Percentiles rank a stretch among this genome's conserved stretches.
Conservation (phyloP, 257 asterid species). For the Ophiorrhiza pumila region DNA sequence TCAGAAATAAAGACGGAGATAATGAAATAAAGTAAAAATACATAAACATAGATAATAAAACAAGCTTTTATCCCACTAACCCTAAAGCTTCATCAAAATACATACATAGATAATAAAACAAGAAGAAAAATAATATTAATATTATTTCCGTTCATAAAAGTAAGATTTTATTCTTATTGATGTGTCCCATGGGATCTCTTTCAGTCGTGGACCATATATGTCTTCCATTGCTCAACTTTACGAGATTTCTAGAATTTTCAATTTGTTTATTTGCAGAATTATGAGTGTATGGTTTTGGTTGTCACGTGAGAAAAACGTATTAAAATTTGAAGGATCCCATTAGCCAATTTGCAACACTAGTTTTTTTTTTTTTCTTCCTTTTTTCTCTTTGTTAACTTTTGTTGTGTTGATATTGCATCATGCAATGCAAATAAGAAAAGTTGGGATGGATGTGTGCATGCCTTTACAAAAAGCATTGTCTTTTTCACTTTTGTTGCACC, state of each 20-base stretch:
- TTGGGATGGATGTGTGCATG: background rate
- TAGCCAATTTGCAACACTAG: constrained; percentile 11
- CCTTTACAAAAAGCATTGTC: constrained; percentile 12
- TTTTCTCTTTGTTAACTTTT: background rate
- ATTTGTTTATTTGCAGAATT: background rate
- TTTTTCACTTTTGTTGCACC: constrained; percentile 8
- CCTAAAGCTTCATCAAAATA: too few species aligned
- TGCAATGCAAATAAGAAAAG: constrained; percentile 7
- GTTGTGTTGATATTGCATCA: background rate
- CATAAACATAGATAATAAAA: too few species aligned
- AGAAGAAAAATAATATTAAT: too few species aligned
- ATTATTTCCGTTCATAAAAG: constrained; percentile 12
- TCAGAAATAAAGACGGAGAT: too few species aligned
- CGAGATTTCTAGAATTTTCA: background rate
- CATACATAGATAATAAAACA: too few species aligned
- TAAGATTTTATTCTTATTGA: constrained; percentile 3
- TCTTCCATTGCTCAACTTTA: background rate
- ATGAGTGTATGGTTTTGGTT: constrained; percentile 1
- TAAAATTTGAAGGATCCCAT: background rate
- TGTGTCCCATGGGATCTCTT: constrained; percentile 1
- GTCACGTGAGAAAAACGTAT: constrained; percentile 5
- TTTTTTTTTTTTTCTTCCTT: background rate
- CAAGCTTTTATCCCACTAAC: too few species aligned
- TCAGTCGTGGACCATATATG: constrained; percentile 10
- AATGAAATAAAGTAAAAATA: too few species aligned